phyloP scores from a whole-genome alignment of 768 basidiomycete species.

The Clavulina sp. region DNA sequence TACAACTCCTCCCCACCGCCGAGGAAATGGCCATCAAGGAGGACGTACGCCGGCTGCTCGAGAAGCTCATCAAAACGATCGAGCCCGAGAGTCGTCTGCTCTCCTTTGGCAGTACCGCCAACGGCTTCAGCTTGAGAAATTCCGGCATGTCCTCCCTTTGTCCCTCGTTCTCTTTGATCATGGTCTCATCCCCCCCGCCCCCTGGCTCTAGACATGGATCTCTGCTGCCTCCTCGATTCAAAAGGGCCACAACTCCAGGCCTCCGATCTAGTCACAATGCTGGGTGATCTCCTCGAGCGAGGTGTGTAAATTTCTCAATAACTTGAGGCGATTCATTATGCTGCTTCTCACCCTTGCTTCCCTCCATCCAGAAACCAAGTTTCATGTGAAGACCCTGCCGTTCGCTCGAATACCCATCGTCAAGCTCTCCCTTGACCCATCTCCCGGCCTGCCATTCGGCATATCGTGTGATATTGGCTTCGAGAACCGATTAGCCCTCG shows the following conservation, averaged over 20 bases:
- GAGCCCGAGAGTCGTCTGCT: slow-evolving; percentile 79
- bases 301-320: slow-evolving; percentile 33
- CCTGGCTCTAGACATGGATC: slow-evolving; percentile 94
- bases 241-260: slow-evolving; percentile 53
- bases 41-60: slow-evolving; percentile 85
- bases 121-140: slow-evolving; percentile 91
- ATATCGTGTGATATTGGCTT: slow-evolving; percentile 98
- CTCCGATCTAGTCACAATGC: slow-evolving; percentile 81
- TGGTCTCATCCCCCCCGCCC: neutral
- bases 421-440: slow-evolving; percentile 83
- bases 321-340: neutral
- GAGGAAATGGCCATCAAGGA: slow-evolving; percentile 92
- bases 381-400: slow-evolving; percentile 88
- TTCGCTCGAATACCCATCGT: slow-evolving; percentile 98
- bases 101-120: slow-evolving; percentile 93
- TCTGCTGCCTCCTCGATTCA: slow-evolving; percentile 90
- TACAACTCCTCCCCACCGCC: slow-evolving; percentile 74
- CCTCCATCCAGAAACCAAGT: slow-evolving; percentile 60
- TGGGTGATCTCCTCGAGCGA: slow-evolving; percentile 82
- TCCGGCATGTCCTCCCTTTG: slow-evolving; percentile 39
- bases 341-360: neutral
- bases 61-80: slow-evolving; percentile 88
- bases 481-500: slow-evolving; percentile 89
- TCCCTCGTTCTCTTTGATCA: neutral
- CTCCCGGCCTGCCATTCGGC: slow-evolving; percentile 60